A percentile compares a stretch with the other conserved stretches of the same genome.
Conservation (phyloP, 2,329 filamentous ascomycete genomes). For the Phyllosticta citrichinensis region DNA sequence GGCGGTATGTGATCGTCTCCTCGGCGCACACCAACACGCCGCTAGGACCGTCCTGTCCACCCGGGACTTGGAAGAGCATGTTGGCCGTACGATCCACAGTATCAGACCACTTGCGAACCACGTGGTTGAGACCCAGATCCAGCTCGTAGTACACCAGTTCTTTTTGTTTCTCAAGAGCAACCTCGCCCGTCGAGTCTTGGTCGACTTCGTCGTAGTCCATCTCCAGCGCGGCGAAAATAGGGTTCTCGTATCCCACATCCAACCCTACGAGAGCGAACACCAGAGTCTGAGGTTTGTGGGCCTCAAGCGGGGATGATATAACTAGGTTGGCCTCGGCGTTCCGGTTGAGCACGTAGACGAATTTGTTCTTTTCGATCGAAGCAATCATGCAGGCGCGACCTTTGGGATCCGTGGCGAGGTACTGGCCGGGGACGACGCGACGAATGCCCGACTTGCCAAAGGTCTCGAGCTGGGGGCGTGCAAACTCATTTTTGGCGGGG, state of each 20-base stretch:
- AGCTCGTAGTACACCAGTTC: constrained; percentile 95
- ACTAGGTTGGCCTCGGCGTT: constrained; percentile 90
- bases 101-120: constrained; percentile 93
- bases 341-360: constrained; percentile 95
- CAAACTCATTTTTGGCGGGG: constrained; percentile 75
- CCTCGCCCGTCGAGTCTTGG: constrained; percentile 78
- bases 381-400: constrained; percentile 91
- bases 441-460: constrained; percentile 96
- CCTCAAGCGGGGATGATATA: constrained; percentile 93
- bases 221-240: constrained; percentile 89
- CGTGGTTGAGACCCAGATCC: constrained; percentile 91
- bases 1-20: constrained; percentile 92
- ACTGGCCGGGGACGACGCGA: constrained; percentile 89
- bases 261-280: constrained; percentile 81
- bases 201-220: constrained; percentile 88
- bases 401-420: constrained; percentile 90
- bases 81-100: constrained; percentile 82
- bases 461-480: constrained; percentile 86
- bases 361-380: constrained; percentile 96
- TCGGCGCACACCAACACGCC: constrained; percentile 92
- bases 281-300: constrained; percentile 83
- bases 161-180: constrained; percentile 74
- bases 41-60: constrained; percentile 85
- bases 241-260: constrained; percentile 95
- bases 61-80: constrained; percentile 88